Percentiles rank a stretch among this genome's conserved stretches.
Evolutionary conservation across 1,139 yeast species (phyloP).

Genomic region (Candida glucosophila): DNA sequence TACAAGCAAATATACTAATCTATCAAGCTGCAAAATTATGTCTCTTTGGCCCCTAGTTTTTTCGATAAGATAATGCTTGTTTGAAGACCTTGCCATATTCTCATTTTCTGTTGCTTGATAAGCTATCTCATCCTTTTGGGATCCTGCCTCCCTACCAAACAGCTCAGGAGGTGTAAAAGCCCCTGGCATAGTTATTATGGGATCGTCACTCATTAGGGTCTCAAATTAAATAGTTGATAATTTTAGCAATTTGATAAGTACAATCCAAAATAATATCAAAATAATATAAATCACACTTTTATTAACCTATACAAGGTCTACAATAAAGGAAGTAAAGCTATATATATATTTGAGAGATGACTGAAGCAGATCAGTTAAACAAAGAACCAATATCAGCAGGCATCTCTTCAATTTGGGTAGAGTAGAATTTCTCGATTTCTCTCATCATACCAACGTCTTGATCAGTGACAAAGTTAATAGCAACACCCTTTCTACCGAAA

Average conservation of each 20-base stretch:
- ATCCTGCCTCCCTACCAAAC: background rate
- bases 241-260: too few species aligned
- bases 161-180: conserved; percentile 1
- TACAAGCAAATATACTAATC: conserved; percentile 20
- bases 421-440: conserved; percentile 97
- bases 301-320: too few species aligned
- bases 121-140: conserved; percentile 4
- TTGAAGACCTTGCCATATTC: conserved; percentile 8
- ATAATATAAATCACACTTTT: too few species aligned
- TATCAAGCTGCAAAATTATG: conserved; percentile 21
- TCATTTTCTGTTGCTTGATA: conserved; percentile 8
- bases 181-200: conserved; percentile 1
- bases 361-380: conserved; percentile 45
- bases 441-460: conserved; percentile 91
- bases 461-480: conserved; percentile 92
- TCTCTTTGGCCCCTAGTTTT: conserved; percentile 23
- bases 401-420: conserved; percentile 97
- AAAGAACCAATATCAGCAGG: conserved; percentile 88
- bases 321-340: too few species aligned
- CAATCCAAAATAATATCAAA: too few species aligned
- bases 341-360: too few species aligned
- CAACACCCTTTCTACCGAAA: conserved; percentile 99
- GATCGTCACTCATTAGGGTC: background rate
- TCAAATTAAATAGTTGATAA: too few species aligned
- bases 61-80: conserved; percentile 10